Evolutionary conservation across 1,284 basidiomycete genomes (phyloP).

Genomic region (Ceratobasidium sp.): DNA sequence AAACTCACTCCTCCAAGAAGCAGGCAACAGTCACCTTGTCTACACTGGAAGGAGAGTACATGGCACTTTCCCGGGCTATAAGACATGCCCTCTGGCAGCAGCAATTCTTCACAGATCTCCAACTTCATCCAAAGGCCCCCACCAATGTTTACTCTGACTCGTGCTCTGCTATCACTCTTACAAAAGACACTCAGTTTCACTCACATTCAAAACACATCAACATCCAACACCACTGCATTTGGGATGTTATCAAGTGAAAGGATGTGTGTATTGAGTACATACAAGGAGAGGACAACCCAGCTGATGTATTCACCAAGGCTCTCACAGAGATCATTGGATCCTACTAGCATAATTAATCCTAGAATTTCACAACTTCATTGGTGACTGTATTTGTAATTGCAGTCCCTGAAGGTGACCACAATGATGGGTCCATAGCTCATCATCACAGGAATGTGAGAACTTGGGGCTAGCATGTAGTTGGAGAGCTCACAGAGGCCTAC

Average conservation of each 20-base stretch:
- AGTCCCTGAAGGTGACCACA: too few species aligned
- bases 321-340: too few species aligned
- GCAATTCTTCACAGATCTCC: slow-evolving; percentile 52
- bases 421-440: too few species aligned
- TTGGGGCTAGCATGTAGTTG: too few species aligned
- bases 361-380: too few species aligned
- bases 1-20: background rate
- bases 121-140: slow-evolving; percentile 43
- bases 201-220: slow-evolving; percentile 62
- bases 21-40: slow-evolving; percentile 52
- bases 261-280: slow-evolving; percentile 55
- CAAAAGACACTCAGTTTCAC: slow-evolving; percentile 48
- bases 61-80: slow-evolving; percentile 53
- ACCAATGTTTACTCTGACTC: slow-evolving; percentile 51
- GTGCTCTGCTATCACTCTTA: too few species aligned
- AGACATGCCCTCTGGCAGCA: slow-evolving; percentile 55
- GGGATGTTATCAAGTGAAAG: slow-evolving; percentile 56
- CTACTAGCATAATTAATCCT: too few species aligned
- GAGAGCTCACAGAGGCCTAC: too few species aligned
- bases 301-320: slow-evolving; percentile 63
- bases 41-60: slow-evolving; percentile 57
- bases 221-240: slow-evolving; percentile 60
- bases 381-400: too few species aligned
- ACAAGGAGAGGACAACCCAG: slow-evolving; percentile 55
- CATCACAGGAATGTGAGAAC: too few species aligned